Percentiles rank a stretch among this genome's conserved stretches.
These are phyloP conservation scores for Pleurotus tuoliensis DNA, from an alignment of 768 basidiomycete genomes.

Conservation along the genomic window DNA sequence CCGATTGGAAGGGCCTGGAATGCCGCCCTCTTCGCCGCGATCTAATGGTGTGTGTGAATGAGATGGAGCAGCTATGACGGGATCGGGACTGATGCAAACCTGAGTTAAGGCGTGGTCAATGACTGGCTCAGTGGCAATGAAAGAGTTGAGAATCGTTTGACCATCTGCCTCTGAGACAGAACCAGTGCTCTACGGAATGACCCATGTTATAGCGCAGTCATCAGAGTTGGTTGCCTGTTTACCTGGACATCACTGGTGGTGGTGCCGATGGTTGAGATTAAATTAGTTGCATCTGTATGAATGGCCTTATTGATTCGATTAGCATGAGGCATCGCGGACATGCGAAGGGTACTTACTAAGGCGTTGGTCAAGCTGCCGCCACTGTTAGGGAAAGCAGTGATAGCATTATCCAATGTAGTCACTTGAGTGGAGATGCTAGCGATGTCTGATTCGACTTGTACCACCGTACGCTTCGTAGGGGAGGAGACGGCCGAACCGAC, in stretches of 20 bases:
- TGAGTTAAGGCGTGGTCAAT: conserved; percentile 15
- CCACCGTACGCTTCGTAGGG: conserved; percentile 16
- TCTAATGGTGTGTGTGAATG: background rate
- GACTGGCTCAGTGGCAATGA: conserved; percentile 18
- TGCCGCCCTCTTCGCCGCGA: conserved; percentile 18
- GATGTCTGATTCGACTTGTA: conserved; percentile 23
- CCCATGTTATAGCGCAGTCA: background rate
- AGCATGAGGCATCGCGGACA: background rate
- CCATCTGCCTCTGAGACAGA: conserved; percentile 19
- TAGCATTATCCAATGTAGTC: conserved; percentile 21
- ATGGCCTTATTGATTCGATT: conserved; percentile 18
- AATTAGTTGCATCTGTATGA: conserved; percentile 17
- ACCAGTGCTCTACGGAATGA: background rate
- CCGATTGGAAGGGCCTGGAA: conserved; percentile 19
- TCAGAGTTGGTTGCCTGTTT: background rate
- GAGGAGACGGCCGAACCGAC: conserved; percentile 9
- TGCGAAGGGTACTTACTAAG: conserved; percentile 12
- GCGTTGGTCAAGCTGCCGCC: conserved; percentile 21
- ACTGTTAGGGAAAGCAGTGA: conserved; percentile 23
- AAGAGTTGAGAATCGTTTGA: conserved; percentile 12
- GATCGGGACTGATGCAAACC: background rate
- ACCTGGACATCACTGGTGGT: conserved; percentile 25
- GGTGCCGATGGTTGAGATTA: conserved; percentile 17
- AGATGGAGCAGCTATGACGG: background rate
- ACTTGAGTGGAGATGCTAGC: conserved; percentile 18